Evolutionary conservation across 441 rosid genomes (phyloP), one percentile per base, ranked within the genome.

Genomic region (Geranium incanum): DNA sequence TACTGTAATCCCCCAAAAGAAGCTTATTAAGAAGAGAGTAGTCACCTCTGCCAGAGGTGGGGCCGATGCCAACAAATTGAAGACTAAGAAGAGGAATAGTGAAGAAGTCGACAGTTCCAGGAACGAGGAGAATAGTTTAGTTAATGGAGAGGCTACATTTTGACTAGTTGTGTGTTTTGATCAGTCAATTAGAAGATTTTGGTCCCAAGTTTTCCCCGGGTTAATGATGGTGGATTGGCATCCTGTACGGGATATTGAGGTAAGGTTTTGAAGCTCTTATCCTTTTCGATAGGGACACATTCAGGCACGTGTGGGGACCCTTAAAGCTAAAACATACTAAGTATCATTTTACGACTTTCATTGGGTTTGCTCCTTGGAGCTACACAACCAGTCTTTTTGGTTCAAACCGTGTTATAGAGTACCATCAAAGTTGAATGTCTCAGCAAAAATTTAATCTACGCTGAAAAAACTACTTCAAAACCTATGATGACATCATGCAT

Each of bases 131-230:
- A 74, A 79, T 80, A 83, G 78, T 71, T 79, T 84, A 75, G 91
- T 91, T 18, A 85, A 89, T 36, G 94, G 88, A 71, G 92, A 88
- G 78, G 91, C 92, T 74, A 83, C 82, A 79, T 69, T 87, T 77
- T 84, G 95, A 79, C 84, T 72, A 78, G n/a, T 55, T 72, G 70
- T 70, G 45, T 11, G 13, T 33, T 66, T 18, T 21, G n/a, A 5
- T 71, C 69, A 52, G 74, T 52, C 36, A 67, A 75, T 75, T 45
- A 73, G 75, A 67, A 69, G 74, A 67, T 70, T 67, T 60, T 67
- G 1, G 72, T 16, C 23, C 60, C 21, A 5, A 13, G 23, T 23
- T 28, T 52, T 39, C 69, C 33, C 19, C n/a, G 48, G 21, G 36
- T 18, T 45, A 37, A 67, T 15, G 78, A 75, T 67, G 76, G 43